Conservation (phyloP, 768 basidiomycete genomes). For the Brasilioporus rufonigricans region DNA sequence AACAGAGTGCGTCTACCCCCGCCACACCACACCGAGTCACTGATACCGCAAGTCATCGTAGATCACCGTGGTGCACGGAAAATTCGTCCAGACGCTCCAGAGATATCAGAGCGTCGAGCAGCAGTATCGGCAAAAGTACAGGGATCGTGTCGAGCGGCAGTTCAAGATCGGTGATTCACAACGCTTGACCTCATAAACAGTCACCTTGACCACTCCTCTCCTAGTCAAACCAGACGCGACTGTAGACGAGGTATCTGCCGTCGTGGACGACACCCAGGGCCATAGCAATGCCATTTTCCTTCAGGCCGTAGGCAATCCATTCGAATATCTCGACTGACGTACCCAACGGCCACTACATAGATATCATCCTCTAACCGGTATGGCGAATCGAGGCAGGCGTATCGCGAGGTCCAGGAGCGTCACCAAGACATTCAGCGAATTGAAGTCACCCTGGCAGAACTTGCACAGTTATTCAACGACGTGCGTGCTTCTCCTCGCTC, state of each 20-base stretch:
- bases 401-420: constrained; percentile 84
- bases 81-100: constrained; percentile 75
- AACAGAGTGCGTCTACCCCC: constrained; percentile 22
- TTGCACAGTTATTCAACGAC: constrained; percentile 86
- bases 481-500: constrained; percentile 36
- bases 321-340: neutral
- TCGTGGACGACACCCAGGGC: constrained; percentile 61
- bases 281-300: constrained; percentile 71
- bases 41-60: constrained; percentile 31
- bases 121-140: constrained; percentile 61
- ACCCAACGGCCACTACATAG: constrained; percentile 34
- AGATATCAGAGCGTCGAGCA: constrained; percentile 77
- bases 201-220: neutral
- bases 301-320: constrained; percentile 50
- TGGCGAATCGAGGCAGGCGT: constrained; percentile 77
- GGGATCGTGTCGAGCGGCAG: constrained; percentile 69
- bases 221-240: constrained; percentile 86
- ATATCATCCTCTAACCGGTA: constrained; percentile 77
- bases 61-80: constrained; percentile 59
- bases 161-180: constrained; percentile 62
- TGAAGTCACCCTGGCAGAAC: constrained; percentile 83
- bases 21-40: neutral
- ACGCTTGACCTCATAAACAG: neutral
- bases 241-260: constrained; percentile 69
- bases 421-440: constrained; percentile 84